Percentiles rank a stretch among this genome's conserved stretches.
Evolutionary conservation across 768 basidiomycete genomes (phyloP).

Genomic region (Rhizopogon vesiculosus): DNA sequence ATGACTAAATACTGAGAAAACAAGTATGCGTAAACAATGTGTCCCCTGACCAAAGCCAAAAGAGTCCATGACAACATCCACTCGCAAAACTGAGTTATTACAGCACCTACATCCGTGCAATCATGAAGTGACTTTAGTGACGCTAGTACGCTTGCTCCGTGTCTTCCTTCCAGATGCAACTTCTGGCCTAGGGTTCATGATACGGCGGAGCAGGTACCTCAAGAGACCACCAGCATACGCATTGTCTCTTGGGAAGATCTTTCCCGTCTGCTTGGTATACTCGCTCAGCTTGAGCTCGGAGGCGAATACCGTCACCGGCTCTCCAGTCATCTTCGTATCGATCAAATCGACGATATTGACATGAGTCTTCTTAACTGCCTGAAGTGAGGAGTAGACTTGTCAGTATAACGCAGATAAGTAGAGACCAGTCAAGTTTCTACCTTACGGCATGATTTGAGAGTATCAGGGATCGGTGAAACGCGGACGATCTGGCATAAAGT

Average conservation of each 20-base stretch:
- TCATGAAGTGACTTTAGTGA: background rate
- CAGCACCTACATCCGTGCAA: background rate
- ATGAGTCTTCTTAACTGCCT: slow-evolving; percentile 19
- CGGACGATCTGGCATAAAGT: slow-evolving; percentile 13
- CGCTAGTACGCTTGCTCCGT: background rate
- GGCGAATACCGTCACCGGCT: slow-evolving; percentile 15
- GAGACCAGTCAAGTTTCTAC: slow-evolving; percentile 2
- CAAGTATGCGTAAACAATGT: too few relatives aligned
- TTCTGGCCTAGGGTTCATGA: slow-evolving; percentile 7
- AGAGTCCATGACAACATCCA: background rate
- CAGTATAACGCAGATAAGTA: background rate
- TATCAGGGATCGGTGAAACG: slow-evolving; percentile 13
- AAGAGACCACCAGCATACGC: slow-evolving; percentile 26
- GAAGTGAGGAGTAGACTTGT: background rate
- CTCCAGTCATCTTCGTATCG: slow-evolving; percentile 9
- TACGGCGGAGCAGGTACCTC: slow-evolving; percentile 19
- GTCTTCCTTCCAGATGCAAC: background rate
- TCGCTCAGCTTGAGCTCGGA: slow-evolving; percentile 14
- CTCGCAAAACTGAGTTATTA: background rate
- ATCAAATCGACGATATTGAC: slow-evolving; percentile 30
- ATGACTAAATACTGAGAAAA: too few relatives aligned
- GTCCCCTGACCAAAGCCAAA: too few relatives aligned
- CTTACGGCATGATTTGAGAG: slow-evolving; percentile 11
- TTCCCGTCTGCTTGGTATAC: slow-evolving; percentile 16
- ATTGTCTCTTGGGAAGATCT: slow-evolving; percentile 23